These are phyloP conservation scores for Solanum appendiculatum DNA, from an alignment of 257 asterid genomes.

Conservation along the genomic window DNA sequence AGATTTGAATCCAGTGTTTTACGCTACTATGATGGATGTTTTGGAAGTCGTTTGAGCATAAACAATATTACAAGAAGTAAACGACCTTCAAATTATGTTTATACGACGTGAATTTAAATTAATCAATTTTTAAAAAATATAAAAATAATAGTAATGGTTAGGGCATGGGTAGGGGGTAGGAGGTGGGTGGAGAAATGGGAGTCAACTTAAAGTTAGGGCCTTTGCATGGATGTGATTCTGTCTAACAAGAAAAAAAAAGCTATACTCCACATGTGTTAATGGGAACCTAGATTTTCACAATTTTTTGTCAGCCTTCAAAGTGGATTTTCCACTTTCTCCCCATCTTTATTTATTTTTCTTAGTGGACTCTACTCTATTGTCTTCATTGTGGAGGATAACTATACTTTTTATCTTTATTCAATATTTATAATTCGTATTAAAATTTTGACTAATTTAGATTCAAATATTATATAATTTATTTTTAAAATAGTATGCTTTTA, in stretches of 20 bases:
- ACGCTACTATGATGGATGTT: background rate
- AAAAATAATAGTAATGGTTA: background rate
- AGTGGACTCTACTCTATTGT: background rate
- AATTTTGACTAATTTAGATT: background rate
- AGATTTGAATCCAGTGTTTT: background rate
- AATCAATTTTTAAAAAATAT: too few species aligned
- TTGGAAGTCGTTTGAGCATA: background rate
- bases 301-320: background rate
- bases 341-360: background rate
- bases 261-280: background rate
- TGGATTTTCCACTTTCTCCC: background rate
- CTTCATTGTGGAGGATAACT: background rate
- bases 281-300: constrained; percentile 2
- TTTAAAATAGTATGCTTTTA: too few species aligned
- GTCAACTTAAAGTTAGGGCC: constrained; percentile 13
- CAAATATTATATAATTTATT: too few species aligned
- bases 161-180: background rate
- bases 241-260: background rate
- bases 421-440: background rate
- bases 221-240: background rate
- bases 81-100: too few species aligned
- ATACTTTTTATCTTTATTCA: too few species aligned
- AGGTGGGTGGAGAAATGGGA: background rate
- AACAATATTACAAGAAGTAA: background rate
- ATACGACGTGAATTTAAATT: too few species aligned